Conservation (phyloP, 805 yeast genomes). For the Grigorovia humatica region DNA sequence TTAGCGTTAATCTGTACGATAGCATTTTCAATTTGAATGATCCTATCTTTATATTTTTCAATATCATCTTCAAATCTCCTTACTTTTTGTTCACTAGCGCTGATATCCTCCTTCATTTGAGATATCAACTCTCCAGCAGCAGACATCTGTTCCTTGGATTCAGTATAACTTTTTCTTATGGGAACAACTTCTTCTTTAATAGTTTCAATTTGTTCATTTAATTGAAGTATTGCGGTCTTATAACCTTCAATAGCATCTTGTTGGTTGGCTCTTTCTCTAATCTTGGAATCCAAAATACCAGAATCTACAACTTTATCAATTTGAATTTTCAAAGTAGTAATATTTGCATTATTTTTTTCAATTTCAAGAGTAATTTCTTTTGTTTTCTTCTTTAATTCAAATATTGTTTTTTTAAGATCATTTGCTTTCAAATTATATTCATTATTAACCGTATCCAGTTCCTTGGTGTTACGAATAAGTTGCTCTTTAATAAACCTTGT, state of each 20-base stretch:
- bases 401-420: slow-evolving; percentile 5
- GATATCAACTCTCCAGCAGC: slow-evolving; percentile 8
- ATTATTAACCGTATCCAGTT: slow-evolving; percentile 22
- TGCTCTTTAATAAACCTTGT: slow-evolving; percentile 13
- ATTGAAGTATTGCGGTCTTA: slow-evolving; percentile 18
- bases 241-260: slow-evolving; percentile 19
- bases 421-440: slow-evolving; percentile 7
- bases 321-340: slow-evolving; percentile 18
- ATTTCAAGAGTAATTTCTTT: slow-evolving; percentile 18
- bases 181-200: slow-evolving; percentile 14
- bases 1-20: slow-evolving; percentile 15
- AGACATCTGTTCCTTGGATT: slow-evolving; percentile 7
- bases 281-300: slow-evolving; percentile 16
- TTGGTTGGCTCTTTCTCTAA: slow-evolving; percentile 16
- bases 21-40: slow-evolving; percentile 9
- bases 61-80: slow-evolving; percentile 20
- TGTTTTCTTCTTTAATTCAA: slow-evolving; percentile 21
- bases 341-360: slow-evolving; percentile 21
- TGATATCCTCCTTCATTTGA: slow-evolving; percentile 12
- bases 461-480: slow-evolving; percentile 12
- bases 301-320: slow-evolving; percentile 24
- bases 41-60: slow-evolving; percentile 14
- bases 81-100: slow-evolving; percentile 10
- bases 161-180: slow-evolving; percentile 11
- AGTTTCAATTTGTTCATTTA: slow-evolving; percentile 14